Evolutionary conservation across 1,284 basidiomycete species (phyloP), one percentile per base, ranked within the genome.

Genomic region (Apiotrichum gracile): DNA sequence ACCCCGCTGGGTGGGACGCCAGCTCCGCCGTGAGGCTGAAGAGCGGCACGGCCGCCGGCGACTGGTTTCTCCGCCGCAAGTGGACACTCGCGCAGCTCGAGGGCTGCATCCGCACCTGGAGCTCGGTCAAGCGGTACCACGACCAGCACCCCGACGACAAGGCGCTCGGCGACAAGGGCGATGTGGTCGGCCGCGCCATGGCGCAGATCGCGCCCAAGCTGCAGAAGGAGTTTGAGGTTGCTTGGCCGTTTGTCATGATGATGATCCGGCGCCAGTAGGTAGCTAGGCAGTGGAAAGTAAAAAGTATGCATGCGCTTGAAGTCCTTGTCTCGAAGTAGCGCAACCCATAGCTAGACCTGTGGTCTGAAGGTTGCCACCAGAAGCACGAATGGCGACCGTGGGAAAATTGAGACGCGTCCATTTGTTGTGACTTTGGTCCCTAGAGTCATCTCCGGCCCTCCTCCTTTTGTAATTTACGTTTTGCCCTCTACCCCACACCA

Each of bases 41-140:
- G 39, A 19, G 43, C 8, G 52, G 49, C 17, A 29, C 38, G 25
- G 19, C 37, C 1, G 55, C 49, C 3, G 74, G 77, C 16, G 81
- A 81, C 1, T 77, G 84, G 47, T 76, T 87, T 52, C 76, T 89
- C 77, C 78, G 73, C 34, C 83, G 83, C 59, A 75, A 71, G 13
- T 81, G 85, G 78, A 80, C 79, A 0, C 85, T 86, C 84, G 70
- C 78, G 10, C 81, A 82, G 52, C 68, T 91, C 0, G 77, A 85
- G 8, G 79, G 72, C 1, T 91, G 90, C 67, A 74, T 91, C 16
- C 77, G 82, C 41, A 88, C 88, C 1, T 84, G 81, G 74, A 87
- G 85, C 55, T 78, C 87, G 2, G 72, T 88, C 29, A 83, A 88
- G 60, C 83, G 81, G 2, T 91, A 82, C 72, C 80, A 84, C 47